Base-by-base conservation (phyloP, 2,329 filamentous ascomycete species). In the Alternaria triticina region DNA sequence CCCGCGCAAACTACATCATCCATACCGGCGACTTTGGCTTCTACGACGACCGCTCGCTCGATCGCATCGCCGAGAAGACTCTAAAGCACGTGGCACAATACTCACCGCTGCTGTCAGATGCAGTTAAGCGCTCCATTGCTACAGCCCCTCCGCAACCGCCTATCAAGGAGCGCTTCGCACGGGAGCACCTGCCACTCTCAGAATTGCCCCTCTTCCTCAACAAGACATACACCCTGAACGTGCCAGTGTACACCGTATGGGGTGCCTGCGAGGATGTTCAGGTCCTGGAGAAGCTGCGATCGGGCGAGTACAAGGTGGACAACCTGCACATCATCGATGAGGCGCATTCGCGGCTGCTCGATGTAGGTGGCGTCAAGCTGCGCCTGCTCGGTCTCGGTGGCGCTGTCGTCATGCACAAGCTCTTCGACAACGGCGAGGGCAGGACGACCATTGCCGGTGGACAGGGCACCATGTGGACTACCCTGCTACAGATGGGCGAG, bases 391-490 rank as follows among this genome's bases (percentile, higher is more conserved):
- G 96, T 66, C 86, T 99, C 33, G 96, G 96, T 69, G 96, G 96
- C 74, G 96, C 96, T 7, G 95, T 99, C 6, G 96, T 99, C 64
- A 99, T 99, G 94, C 96, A 99, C 86, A 99, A 99, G 86, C 88
- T 99, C 17, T 99, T 99, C 77, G 96, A 99, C 81, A 99, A 99
- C 72, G 96, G 96, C 58, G 96, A 99, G 78, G 96, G 96, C 64
- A 90, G 95, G 81, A 99, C 96, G 54, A 99, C 96, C 2, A 99
- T 99, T 81, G 96, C 96, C 22, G 96, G 96, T 78, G 96, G 96
- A 20, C 96, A 99, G 81, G 96, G 96, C 66, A 99, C 96, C 49
- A 99, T 99, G 96, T 99, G 96, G 96, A 99, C 96, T 8, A 99
- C 96, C 7, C 85, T 99, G 28, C 83, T 99, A 69, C 96, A 99